phyloP scores from a whole-genome alignment of 768 basidiomycete genomes.

The Psilocybe cyanescens region DNA sequence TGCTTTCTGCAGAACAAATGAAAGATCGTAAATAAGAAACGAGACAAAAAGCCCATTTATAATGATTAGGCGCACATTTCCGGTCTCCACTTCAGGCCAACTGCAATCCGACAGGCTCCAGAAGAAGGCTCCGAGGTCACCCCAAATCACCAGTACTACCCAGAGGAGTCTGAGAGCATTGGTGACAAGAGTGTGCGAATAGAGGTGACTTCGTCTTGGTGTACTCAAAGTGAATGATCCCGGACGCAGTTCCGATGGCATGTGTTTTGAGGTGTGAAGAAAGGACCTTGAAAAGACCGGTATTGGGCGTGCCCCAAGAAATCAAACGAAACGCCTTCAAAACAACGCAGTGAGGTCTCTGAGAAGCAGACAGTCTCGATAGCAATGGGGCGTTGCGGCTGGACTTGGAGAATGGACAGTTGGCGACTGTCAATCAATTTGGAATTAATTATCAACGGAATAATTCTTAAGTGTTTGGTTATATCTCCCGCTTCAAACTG shows the following conservation, averaged over 20 bases:
- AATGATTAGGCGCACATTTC: conserved; percentile 21
- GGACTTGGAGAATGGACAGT: background rate
- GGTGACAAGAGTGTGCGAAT: conserved; percentile 26
- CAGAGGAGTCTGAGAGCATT: conserved; percentile 54
- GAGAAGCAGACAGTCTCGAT: no score
- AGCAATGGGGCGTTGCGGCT: background rate
- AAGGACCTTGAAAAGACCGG: background rate
- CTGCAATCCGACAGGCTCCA: conserved; percentile 60
- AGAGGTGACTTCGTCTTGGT: conserved; percentile 17
- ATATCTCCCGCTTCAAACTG: conserved; percentile 1
- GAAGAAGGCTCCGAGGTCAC: conserved; percentile 63
- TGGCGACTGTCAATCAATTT: background rate
- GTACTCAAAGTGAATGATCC: conserved; percentile 13
- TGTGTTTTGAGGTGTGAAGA: background rate
- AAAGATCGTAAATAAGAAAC: background rate
- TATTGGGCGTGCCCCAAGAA: background rate
- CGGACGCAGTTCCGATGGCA: conserved; percentile 16
- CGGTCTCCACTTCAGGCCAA: conserved; percentile 54
- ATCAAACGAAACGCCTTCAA: background rate
- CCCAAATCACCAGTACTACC: conserved; percentile 65
- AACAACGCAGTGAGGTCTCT: no score
- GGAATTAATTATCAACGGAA: conserved; percentile 1
- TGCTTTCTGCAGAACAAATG: conserved; percentile 6
- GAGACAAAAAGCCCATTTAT: background rate
- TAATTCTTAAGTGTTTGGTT: background rate